A percentile compares a stretch with the other conserved stretches of the same genome.
phyloP scores from a whole-genome alignment of 1,284 basidiomycete genomes.

The Peniophora sp. region DNA sequence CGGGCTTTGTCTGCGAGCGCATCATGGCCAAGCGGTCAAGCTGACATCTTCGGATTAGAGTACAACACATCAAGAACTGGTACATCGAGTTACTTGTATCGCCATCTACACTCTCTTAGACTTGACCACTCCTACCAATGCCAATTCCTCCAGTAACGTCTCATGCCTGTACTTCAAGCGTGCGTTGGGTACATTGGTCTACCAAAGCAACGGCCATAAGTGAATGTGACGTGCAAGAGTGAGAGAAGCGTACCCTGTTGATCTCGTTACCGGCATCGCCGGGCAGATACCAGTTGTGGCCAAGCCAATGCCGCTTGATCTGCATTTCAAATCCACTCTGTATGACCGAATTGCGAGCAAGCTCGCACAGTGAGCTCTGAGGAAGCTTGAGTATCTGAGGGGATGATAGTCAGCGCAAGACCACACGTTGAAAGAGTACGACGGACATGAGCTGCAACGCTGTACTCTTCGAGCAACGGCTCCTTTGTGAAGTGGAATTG shows the following conservation, averaged over 20 bases:
- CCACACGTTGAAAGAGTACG: neutral
- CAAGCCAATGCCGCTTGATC: conserved; percentile 95
- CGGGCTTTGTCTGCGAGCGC: neutral
- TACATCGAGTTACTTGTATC: neutral
- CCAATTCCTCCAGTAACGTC: conserved; percentile 82
- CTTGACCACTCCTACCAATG: conserved; percentile 41
- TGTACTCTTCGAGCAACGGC: conserved; percentile 95
- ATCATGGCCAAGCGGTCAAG: neutral
- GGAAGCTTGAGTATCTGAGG: conserved; percentile 85
- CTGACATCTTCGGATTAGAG: neutral
- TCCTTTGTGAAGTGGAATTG: conserved; percentile 99
- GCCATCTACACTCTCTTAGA: neutral
- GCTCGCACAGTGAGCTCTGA: conserved; percentile 77
- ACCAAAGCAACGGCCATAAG: conserved; percentile 2
- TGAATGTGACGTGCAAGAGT: neutral
- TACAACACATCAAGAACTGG: neutral
- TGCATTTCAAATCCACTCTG: conserved; percentile 99
- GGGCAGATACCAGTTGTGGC: conserved; percentile 83
- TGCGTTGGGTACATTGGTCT: conserved; percentile 96
- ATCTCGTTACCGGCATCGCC: conserved; percentile 89
- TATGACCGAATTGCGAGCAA: conserved; percentile 92
- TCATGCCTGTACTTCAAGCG: conserved; percentile 85
- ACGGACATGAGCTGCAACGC: conserved; percentile 89
- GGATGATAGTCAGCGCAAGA: neutral
- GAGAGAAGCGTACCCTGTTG: conserved; percentile 55